Evolutionary conservation across 352 stramenopile species (phyloP).

Genomic region (Phytophthora europaea): DNA sequence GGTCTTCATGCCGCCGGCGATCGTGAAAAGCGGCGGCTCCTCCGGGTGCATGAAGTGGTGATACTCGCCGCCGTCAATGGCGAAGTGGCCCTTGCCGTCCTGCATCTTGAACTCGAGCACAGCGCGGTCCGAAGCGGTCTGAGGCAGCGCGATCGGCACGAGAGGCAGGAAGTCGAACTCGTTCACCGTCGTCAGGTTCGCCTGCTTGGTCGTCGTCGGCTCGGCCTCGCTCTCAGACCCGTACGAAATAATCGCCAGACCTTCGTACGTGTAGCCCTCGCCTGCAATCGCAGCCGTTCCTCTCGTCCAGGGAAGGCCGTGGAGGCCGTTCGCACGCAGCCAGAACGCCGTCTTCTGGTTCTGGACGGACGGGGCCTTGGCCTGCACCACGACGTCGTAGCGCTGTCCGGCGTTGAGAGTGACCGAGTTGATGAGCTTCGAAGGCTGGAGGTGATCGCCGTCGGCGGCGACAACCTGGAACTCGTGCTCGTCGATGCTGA

Average conservation of each 20-base stretch:
- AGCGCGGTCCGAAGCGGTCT: slow-evolving; percentile 21
- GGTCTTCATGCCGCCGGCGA: slow-evolving; percentile 31
- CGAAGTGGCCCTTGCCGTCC: slow-evolving; percentile 24
- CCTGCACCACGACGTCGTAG: slow-evolving; percentile 45
- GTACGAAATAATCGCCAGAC: slow-evolving; percentile 28
- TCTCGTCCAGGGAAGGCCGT: slow-evolving; percentile 39
- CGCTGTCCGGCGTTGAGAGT: slow-evolving; percentile 42
- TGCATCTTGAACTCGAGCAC: slow-evolving; percentile 38
- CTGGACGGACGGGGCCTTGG: slow-evolving; percentile 7
- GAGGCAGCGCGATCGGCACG: slow-evolving; percentile 17
- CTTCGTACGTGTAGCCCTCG: slow-evolving; percentile 40
- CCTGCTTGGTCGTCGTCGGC: slow-evolving; percentile 13
- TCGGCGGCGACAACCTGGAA: slow-evolving; percentile 50
- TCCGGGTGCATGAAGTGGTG: slow-evolving; percentile 28
- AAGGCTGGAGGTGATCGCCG: slow-evolving; percentile 38
- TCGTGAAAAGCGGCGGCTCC: slow-evolving; percentile 35
- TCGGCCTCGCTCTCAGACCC: neutral
- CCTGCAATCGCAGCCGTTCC: slow-evolving; percentile 20
- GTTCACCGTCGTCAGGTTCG: slow-evolving; percentile 16
- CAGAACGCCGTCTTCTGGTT: slow-evolving; percentile 27
- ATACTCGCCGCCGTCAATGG: slow-evolving; percentile 38
- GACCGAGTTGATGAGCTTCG: slow-evolving; percentile 39
- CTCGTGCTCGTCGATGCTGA: slow-evolving; percentile 53
- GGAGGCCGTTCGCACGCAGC: slow-evolving; percentile 41
- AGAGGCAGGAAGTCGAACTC: slow-evolving; percentile 38